Evolutionary conservation across 2,329 filamentous ascomycete species (phyloP).

Genomic region (Colletotrichum paranaense): DNA sequence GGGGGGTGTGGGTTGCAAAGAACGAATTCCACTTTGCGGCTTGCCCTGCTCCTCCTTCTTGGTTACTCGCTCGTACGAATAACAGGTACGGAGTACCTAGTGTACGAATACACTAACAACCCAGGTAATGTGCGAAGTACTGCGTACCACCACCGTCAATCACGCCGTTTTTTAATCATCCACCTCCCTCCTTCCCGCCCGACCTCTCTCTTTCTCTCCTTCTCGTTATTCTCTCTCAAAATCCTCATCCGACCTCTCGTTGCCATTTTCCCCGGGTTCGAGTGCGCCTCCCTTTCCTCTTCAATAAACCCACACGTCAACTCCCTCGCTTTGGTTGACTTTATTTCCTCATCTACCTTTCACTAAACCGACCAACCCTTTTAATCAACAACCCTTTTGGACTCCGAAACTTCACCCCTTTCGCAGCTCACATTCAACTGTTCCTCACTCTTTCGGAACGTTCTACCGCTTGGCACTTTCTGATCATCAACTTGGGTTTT

Average conservation of each 20-base stretch:
- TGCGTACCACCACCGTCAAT: constrained; percentile 17
- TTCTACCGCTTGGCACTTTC: constrained; percentile 29
- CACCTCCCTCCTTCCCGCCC: constrained; percentile 31
- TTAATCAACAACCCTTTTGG: constrained; percentile 32
- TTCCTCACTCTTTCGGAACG: constrained; percentile 20
- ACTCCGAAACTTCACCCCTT: constrained; percentile 11
- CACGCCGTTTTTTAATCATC: constrained; percentile 33
- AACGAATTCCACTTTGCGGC: background rate
- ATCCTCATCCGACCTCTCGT: constrained; percentile 22
- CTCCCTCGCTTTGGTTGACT: constrained; percentile 37
- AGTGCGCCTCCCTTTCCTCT: constrained; percentile 25
- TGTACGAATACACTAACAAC: background rate
- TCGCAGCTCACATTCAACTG: constrained; percentile 7
- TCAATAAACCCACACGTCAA: constrained; percentile 26
- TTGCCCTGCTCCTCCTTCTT: too few relatives aligned
- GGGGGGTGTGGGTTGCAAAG: constrained; percentile 3
- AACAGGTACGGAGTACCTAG: too few relatives aligned
- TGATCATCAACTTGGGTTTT: constrained; percentile 26
- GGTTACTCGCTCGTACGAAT: too few relatives aligned
- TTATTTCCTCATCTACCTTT: constrained; percentile 25
- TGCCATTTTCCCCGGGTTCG: constrained; percentile 24
- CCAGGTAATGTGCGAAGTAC: background rate
- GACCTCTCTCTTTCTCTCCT: constrained; percentile 2
- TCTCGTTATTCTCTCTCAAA: constrained; percentile 18
- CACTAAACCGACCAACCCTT: constrained; percentile 31